A percentile compares a stretch with the other conserved stretches of the same genome.
phyloP scores from a whole-genome alignment of 176 grass and related monocot genomes.

The Bothriochloa decipiens region DNA sequence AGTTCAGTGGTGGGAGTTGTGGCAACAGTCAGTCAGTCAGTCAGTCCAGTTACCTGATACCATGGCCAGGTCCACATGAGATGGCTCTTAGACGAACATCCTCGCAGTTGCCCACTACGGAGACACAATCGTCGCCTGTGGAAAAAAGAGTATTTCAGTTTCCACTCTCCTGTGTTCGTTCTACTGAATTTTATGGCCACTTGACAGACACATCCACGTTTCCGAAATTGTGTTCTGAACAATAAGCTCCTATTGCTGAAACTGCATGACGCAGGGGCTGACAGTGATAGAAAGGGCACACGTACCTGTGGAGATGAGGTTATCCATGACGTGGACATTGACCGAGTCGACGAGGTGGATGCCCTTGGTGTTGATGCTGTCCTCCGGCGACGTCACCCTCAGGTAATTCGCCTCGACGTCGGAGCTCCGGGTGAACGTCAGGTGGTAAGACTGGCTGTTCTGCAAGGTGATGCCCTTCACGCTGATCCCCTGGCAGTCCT shows the following conservation, averaged over 20 bases:
- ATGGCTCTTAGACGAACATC: slow-evolving; percentile 58
- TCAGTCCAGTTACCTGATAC: slow-evolving; percentile 77
- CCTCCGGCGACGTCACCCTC: slow-evolving; percentile 63
- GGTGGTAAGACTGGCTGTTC: slow-evolving; percentile 66
- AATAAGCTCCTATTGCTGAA: not conserved
- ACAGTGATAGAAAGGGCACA: not conserved
- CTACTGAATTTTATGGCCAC: too few species aligned
- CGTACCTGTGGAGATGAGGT: slow-evolving; percentile 61
- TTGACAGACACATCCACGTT: too few species aligned
- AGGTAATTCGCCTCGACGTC: slow-evolving; percentile 54
- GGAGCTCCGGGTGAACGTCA: slow-evolving; percentile 65
- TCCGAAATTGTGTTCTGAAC: not conserved
- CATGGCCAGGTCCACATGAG: slow-evolving; percentile 77
- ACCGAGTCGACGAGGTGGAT: slow-evolving; percentile 58
- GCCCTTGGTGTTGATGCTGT: slow-evolving; percentile 78
- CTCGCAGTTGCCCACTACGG: slow-evolving; percentile 67
- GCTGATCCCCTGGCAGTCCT: slow-evolving; percentile 51
- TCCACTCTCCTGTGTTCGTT: too few species aligned
- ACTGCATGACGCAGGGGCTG: not conserved
- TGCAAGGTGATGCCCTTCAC: slow-evolving; percentile 57
- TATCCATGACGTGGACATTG: slow-evolving; percentile 58
- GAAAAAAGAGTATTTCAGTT: too few species aligned
- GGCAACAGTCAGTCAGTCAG: slow-evolving; percentile 24
- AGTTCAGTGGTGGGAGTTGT: too few species aligned
- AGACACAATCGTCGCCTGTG: slow-evolving; percentile 85